phyloP scores from a whole-genome alignment of 345 rosid species.

The Rhodomyrtus tomentosa region DNA sequence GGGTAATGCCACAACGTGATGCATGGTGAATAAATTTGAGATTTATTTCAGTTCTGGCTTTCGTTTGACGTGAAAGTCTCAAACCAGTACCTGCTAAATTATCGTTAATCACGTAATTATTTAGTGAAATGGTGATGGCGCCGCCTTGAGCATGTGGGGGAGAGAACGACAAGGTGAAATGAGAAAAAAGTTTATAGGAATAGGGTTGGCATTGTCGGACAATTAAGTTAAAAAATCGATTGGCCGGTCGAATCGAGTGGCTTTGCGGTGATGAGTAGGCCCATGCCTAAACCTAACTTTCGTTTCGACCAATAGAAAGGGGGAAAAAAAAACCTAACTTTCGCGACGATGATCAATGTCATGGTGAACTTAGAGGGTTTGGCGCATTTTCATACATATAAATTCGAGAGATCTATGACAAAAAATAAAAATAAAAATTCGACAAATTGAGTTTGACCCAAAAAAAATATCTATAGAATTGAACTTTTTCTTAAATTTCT shows the following conservation, averaged over 20 bases:
- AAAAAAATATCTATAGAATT: too few species aligned
- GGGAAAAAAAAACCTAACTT: not conserved
- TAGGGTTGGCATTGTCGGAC: not conserved
- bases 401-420: too few species aligned
- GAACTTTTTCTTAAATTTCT: too few species aligned
- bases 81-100: not conserved
- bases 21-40: too few species aligned
- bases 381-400: not conserved
- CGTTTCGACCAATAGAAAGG: too few species aligned
- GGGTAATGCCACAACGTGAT: not conserved
- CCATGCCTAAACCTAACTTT: not conserved
- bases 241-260: not conserved
- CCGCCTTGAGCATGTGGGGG: not conserved
- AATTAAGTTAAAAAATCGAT: not conserved
- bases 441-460: not conserved
- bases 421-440: too few species aligned
- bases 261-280: not conserved
- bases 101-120: not conserved
- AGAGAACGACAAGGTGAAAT: not conserved
- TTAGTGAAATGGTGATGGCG: not conserved
- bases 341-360: not conserved
- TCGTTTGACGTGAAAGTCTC: not conserved
- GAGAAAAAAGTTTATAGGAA: not conserved
- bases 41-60: not conserved
- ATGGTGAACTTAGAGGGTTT: not conserved